Conservation (phyloP, 768 basidiomycete genomes). For the Strobilomyces confusus region DNA sequence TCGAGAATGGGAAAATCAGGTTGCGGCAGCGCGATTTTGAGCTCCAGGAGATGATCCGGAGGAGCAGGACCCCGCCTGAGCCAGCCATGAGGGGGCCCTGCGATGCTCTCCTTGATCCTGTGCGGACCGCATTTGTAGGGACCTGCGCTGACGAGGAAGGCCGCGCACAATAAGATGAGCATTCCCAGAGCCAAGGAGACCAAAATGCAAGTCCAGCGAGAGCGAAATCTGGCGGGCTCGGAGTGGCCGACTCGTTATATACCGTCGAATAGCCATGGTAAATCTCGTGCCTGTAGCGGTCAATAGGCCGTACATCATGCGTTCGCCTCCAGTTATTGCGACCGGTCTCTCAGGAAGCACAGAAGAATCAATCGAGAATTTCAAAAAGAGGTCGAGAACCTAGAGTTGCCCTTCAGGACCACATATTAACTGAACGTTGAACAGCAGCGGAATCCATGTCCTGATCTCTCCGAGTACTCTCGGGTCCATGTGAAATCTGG, state of each 20-base stretch:
- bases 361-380: neutral
- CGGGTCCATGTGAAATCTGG: neutral
- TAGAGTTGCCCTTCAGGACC: too few species aligned
- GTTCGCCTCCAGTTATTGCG: neutral
- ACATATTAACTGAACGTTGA: too few species aligned
- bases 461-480: too few species aligned
- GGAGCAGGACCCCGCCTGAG: slow-evolving; percentile 39
- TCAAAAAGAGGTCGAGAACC: neutral
- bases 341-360: neutral
- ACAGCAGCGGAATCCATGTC: too few species aligned
- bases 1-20: slow-evolving; percentile 48
- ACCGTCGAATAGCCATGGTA: neutral
- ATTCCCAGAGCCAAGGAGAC: neutral
- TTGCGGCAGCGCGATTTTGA: slow-evolving; percentile 58
- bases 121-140: slow-evolving; percentile 9
- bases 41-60: slow-evolving; percentile 42
- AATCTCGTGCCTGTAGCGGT: neutral
- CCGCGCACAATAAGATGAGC: slow-evolving; percentile 12
- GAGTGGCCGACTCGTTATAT: slow-evolving; percentile 8
- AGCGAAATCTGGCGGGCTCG: neutral
- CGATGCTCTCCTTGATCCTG: slow-evolving; percentile 48
- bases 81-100: slow-evolving; percentile 47
- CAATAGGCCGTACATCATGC: neutral
- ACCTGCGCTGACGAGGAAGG: slow-evolving; percentile 9
- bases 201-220: neutral